These are phyloP conservation scores for Huiozyma sinensis DNA, from an alignment of 805 yeast species.

Conservation along the genomic window DNA sequence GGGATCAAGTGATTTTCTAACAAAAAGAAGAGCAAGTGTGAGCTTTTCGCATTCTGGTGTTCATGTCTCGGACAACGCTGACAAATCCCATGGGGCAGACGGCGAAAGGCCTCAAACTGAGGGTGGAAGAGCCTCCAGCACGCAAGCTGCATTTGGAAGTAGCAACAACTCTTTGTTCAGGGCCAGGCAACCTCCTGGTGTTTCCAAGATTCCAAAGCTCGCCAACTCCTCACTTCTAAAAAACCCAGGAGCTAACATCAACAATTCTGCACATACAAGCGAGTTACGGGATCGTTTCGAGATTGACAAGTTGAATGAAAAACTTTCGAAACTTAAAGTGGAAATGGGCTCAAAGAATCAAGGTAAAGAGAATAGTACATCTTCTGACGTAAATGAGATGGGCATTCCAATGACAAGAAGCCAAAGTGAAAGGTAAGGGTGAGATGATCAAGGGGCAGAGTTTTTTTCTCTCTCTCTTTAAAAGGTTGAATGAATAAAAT, in stretches of 20 bases:
- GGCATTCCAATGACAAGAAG: slow-evolving; percentile 9
- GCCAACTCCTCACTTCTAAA: background rate
- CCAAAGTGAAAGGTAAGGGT: slow-evolving; percentile 8
- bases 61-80: background rate
- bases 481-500: no score
- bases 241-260: background rate
- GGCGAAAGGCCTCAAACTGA: background rate
- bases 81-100: background rate
- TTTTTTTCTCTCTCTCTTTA: no score
- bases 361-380: background rate
- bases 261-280: background rate
- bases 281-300: slow-evolving; percentile 9
- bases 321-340: slow-evolving; percentile 15
- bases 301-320: slow-evolving; percentile 26
- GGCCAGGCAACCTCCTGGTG: background rate
- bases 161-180: background rate
- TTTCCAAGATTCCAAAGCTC: background rate
- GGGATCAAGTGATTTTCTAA: slow-evolving; percentile 6
- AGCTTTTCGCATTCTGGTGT: slow-evolving; percentile 6
- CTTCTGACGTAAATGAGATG: background rate
- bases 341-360: background rate
- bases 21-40: slow-evolving; percentile 9
- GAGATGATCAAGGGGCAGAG: background rate
- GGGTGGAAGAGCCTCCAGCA: background rate
- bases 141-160: background rate